Base-by-base conservation (phyloP, 805 yeast species). In the Nematodospora valgi region DNA sequence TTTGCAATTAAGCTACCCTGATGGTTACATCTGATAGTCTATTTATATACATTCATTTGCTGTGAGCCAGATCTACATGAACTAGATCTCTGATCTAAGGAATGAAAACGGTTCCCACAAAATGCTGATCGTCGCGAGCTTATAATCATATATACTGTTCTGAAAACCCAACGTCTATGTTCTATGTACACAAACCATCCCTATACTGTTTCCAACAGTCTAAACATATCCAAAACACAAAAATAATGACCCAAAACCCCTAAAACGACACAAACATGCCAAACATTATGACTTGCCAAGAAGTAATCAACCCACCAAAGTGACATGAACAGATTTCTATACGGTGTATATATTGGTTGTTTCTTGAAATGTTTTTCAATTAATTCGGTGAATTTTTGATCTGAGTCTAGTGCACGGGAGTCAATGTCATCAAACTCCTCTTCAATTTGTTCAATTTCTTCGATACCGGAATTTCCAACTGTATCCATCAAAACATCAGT, bases 241-340 rank as follows among this genome's bases (percentile, higher is more conserved):
- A 69, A 68, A 59, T 89, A 93, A 58, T 91, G 98, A 21, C 94
- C 95, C 27, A 84, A 58, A n/a, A 87, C 79, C 2, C 98, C 98
- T 17, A 84, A 70, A 12, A 93, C 74, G 20, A 93, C 98, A 53
- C 84, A 86, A 9, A 87, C 56, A 61, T 91, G 98, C 98, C 98
- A 91, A 20, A 91, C 67, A 51, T 88, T 89, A 58, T 91, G 98
- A 23, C 96, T 86, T 27, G 78, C 73, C 35, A 80, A 68, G 18
- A 74, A 56, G 55, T 82, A 84, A 48, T 85, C 93, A 11, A 80
- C 80, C 91, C 96, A 88, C 91, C 83, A 91, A 14, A 84, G 55
- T 1, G 87, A 78, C 23, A 60, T 48, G 35, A 80, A 69, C 11
- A 62, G 64, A 2, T 58, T 46, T 32, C 47, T 46, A 37, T 59